Evolutionary conservation across 352 stramenopile genomes (phyloP).

Genomic region (Phytophthora meadii): DNA sequence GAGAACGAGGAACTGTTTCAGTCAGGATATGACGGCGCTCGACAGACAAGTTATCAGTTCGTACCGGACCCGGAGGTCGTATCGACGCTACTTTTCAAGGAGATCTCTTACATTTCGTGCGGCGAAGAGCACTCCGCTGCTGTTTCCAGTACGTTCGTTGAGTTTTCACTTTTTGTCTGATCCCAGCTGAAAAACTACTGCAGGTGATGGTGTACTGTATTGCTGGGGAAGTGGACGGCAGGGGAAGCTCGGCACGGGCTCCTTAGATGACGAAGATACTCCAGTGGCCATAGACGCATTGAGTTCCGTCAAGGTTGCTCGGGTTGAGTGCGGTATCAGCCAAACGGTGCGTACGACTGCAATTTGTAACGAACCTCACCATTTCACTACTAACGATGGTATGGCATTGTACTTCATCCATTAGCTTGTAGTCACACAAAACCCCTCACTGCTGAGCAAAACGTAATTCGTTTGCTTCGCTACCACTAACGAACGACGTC

Average conservation of each 20-base stretch:
- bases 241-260: constrained; percentile 75
- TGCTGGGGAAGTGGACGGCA: constrained; percentile 73
- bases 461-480: not conserved
- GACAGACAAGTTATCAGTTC: constrained; percentile 76
- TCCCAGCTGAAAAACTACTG: not conserved
- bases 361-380: constrained; percentile 9
- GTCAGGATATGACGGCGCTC: constrained; percentile 66
- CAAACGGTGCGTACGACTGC: constrained; percentile 61
- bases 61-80: constrained; percentile 58
- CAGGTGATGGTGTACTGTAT: constrained; percentile 68
- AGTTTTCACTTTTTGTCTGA: constrained; percentile 3
- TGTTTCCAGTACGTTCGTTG: constrained; percentile 54
- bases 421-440: constrained; percentile 52
- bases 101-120: constrained; percentile 59
- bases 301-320: constrained; percentile 61
- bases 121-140: constrained; percentile 74
- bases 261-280: constrained; percentile 58
- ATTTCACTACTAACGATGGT: not conserved
- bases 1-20: constrained; percentile 76
- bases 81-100: constrained; percentile 49
- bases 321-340: constrained; percentile 53
- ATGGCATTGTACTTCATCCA: not conserved
- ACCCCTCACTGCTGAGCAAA: constrained; percentile 35
- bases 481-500: constrained; percentile 56
- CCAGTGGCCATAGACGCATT: constrained; percentile 63